A percentile compares a stretch with the other conserved stretches of the same genome.
Evolutionary conservation across 1,284 basidiomycete species (phyloP).

Genomic region (Cryptococcus floricola): DNA sequence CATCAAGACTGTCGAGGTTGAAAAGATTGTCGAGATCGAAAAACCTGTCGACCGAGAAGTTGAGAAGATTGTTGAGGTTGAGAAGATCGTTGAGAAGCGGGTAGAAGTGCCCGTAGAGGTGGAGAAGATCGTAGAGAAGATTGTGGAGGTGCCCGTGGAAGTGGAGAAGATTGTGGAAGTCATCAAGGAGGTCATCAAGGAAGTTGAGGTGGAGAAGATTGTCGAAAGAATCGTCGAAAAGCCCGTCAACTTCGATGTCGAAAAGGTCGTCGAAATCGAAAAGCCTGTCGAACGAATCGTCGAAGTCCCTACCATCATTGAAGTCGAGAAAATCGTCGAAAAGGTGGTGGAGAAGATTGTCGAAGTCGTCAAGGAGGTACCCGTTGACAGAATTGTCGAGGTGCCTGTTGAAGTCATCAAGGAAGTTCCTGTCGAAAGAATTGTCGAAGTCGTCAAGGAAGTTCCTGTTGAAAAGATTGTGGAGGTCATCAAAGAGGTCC

Average conservation of each 20-base stretch:
- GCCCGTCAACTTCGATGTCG: slow-evolving; percentile 25
- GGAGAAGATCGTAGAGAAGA: slow-evolving; percentile 35
- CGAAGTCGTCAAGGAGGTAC: slow-evolving; percentile 33
- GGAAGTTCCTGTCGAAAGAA: slow-evolving; percentile 38
- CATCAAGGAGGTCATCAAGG: slow-evolving; percentile 25
- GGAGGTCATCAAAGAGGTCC: slow-evolving; percentile 18
- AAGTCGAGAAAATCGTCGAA: slow-evolving; percentile 40
- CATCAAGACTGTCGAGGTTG: slow-evolving; percentile 38
- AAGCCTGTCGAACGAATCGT: slow-evolving; percentile 41
- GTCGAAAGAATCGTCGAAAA: slow-evolving; percentile 42
- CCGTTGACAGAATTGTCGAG: slow-evolving; percentile 37
- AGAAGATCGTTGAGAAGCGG: slow-evolving; percentile 23
- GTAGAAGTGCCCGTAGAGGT: slow-evolving; percentile 26
- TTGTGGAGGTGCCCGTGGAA: slow-evolving; percentile 27
- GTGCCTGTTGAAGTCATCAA: slow-evolving; percentile 24
- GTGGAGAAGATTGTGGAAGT: slow-evolving; percentile 38
- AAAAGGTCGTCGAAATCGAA: slow-evolving; percentile 35
- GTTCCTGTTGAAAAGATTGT: slow-evolving; percentile 42
- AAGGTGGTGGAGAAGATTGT: slow-evolving; percentile 39
- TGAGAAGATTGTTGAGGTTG: slow-evolving; percentile 29
- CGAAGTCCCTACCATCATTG: slow-evolving; percentile 43
- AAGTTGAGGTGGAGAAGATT: slow-evolving; percentile 37
- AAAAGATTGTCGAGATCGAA: slow-evolving; percentile 43
- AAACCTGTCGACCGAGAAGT: slow-evolving; percentile 31
- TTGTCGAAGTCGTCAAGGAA: slow-evolving; percentile 41